Base-by-base conservation (phyloP, 2,329 filamentous ascomycete species). In the Penicillium crustosum region DNA sequence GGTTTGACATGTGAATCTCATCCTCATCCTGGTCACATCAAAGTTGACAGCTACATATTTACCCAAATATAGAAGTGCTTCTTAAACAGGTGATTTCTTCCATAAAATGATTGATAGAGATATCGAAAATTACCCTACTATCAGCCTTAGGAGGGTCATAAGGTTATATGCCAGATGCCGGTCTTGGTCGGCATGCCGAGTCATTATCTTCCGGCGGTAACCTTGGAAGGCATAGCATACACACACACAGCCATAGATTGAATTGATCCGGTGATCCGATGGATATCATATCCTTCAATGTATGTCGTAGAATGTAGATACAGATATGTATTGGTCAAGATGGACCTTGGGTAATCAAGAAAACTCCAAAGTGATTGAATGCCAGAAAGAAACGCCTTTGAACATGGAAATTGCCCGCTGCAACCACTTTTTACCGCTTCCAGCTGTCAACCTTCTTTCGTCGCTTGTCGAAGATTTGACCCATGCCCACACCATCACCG, bases 401-500 rank as follows among this genome's bases (percentile, higher is more conserved):
- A 33, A 59, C 29, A 51, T 51, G 31, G 35, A 27, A 17, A 33
- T 42, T 35, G 36, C 25, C 21, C 21, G 12, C 3, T 47, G n/a
- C 6, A 45, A 43, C 36, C 7, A 38, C n/a, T 9, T n/a, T 55
- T 53, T 68, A 75, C 56, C 68, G 68, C 61, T 76, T 77, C 75
- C 77, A 73, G 59, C 69, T 69, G 48, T 77, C 75, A 56, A 79
- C 66, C 68, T 78, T 77, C 68, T 75, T 78, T 55, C 77, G 69
- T 23, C 76, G 73, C 61, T 78, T 77, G 56, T 78, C 75, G 50
- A 78, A 78, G 39, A 72, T 70, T 57, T 92, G 89, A 25, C 93
- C 93, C 69, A 92, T 86, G 57, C 85, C 83, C 7, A 78, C 78
- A 8, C 81, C 77, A 71, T 85, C 87, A 29, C 83, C 85, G 57